These are phyloP conservation scores for Polytrichum formosum DNA, from an alignment of 225 moss, liverwort and hornwort genomes.

Conservation along the genomic window DNA sequence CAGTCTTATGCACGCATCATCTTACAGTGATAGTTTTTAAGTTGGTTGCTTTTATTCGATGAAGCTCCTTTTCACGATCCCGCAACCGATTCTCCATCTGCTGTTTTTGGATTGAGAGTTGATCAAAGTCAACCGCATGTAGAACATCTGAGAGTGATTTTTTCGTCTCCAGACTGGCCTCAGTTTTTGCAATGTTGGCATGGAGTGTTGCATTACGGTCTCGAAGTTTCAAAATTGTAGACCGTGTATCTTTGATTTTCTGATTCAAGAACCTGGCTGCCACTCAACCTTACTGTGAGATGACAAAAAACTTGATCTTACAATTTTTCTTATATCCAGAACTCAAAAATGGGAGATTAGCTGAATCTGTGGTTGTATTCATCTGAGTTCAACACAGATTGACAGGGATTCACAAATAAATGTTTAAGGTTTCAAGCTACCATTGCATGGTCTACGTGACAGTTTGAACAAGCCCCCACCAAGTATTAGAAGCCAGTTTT, in stretches of 20 bases:
- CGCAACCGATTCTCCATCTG: conserved; percentile 62
- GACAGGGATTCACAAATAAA: too few species aligned
- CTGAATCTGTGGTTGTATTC: too few species aligned
- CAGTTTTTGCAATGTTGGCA: conserved; percentile 52
- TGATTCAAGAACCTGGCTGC: conserved; percentile 74
- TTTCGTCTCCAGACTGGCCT: conserved; percentile 57
- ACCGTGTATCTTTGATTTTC: conserved; percentile 57
- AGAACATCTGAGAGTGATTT: conserved; percentile 85
- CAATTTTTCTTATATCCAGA: too few species aligned
- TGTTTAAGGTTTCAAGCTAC: neutral
- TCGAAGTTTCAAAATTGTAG: conserved; percentile 50
- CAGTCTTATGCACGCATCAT: neutral
- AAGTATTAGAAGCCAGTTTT: too few species aligned
- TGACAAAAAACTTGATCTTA: neutral
- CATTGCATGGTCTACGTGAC: neutral
- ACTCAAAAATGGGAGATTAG: too few species aligned
- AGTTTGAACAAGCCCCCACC: too few species aligned
- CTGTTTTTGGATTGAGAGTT: conserved; percentile 78
- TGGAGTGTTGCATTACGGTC: conserved; percentile 64
- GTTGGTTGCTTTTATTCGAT: conserved; percentile 62
- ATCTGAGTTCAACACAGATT: too few species aligned
- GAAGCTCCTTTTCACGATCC: conserved; percentile 58
- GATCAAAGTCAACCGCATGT: conserved; percentile 93
- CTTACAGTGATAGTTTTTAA: conserved; percentile 67
- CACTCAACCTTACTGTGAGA: conserved; percentile 19